These are phyloP conservation scores for Lodderomyces beijingensis DNA, from an alignment of 1,139 yeast genomes.

Conservation along the genomic window DNA sequence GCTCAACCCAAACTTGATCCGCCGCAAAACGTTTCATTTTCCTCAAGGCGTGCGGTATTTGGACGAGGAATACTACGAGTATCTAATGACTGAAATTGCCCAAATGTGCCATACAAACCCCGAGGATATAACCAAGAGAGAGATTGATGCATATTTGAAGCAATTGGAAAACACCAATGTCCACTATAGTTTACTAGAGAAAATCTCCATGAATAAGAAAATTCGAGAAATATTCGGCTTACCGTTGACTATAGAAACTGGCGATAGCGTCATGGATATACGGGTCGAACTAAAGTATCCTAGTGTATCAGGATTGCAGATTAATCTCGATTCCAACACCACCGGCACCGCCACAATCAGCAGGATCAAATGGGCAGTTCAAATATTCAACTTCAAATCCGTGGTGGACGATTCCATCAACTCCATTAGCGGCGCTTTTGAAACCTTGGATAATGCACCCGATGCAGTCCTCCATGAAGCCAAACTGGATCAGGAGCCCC, in stretches of 20 bases:
- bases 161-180: slow-evolving; percentile 20
- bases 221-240: slow-evolving; percentile 26
- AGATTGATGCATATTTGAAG: slow-evolving; percentile 13
- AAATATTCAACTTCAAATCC: slow-evolving; percentile 22
- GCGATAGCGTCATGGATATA: slow-evolving; percentile 16
- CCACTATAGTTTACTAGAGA: slow-evolving; percentile 27
- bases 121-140: slow-evolving; percentile 3
- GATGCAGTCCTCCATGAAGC: slow-evolving; percentile 28
- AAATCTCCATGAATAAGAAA: slow-evolving; percentile 19
- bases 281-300: slow-evolving; percentile 31
- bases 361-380: slow-evolving; percentile 23
- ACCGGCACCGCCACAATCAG: too few species aligned
- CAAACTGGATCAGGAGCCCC: slow-evolving; percentile 8
- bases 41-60: slow-evolving; percentile 24
- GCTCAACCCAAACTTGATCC: slow-evolving; percentile 26
- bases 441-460: slow-evolving; percentile 20
- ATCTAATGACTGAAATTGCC: slow-evolving; percentile 15
- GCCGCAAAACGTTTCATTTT: slow-evolving; percentile 17
- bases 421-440: slow-evolving; percentile 15
- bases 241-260: slow-evolving; percentile 20
- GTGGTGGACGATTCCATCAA: slow-evolving; percentile 19
- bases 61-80: slow-evolving; percentile 20
- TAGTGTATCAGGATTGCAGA: slow-evolving; percentile 27
- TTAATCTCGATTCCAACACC: slow-evolving; percentile 13
- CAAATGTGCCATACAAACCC: slow-evolving; percentile 6